Evolutionary conservation across 2,329 filamentous ascomycete genomes (phyloP), one percentile per base, ranked within the genome.

Genomic region (Aspergillus clavatus): DNA sequence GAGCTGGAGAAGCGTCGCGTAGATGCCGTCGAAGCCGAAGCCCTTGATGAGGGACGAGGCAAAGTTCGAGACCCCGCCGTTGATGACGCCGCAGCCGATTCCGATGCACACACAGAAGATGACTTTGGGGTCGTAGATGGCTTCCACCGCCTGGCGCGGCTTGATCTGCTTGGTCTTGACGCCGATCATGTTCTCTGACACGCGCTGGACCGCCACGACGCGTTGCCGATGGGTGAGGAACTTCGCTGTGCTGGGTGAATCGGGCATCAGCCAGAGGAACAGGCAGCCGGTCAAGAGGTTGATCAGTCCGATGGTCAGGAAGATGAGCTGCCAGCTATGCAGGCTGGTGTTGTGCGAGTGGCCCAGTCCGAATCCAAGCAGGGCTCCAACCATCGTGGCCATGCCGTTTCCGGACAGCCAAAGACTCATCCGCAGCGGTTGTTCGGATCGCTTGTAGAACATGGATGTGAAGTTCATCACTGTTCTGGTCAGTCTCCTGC

Each of bases 41-140:
- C 72, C 72, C 42, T 70, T 68, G 45, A 74, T 72, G 5, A 75
- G 51, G 0, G 71, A 62, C 0, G 72, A 75, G 14, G 70, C 58
- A 49, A 77, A 78, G 45, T 76, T 78, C 2, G 61, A 54, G 0
- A 77, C 70, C 3, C 73, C 70, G n/a, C 74, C 74, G 42, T 77
- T 77, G 31, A 76, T 63, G 3, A 77, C 66, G 7, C 74, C 74
- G 36, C 70, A 70, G 6, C 61, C 62, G 1, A 75, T 62, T 0
- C 66, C 72, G 36, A 72, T 69, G 7, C 69, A 57, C 18, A 66
- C 55, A 4, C 72, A 61, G 24, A 67, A 68, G 38, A 71, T 59
- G 0, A 64, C 60, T 31, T 63, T 64, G 40, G 68, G 39, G 42
- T 75, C 72, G 3, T 66, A 47, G 0, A 69, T 16, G 0, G 69